Percentiles rank a stretch among this genome's conserved stretches.
Evolutionary conservation across 148 eudicot genomes (phyloP).

Genomic region (Fallopia convolvulus): DNA sequence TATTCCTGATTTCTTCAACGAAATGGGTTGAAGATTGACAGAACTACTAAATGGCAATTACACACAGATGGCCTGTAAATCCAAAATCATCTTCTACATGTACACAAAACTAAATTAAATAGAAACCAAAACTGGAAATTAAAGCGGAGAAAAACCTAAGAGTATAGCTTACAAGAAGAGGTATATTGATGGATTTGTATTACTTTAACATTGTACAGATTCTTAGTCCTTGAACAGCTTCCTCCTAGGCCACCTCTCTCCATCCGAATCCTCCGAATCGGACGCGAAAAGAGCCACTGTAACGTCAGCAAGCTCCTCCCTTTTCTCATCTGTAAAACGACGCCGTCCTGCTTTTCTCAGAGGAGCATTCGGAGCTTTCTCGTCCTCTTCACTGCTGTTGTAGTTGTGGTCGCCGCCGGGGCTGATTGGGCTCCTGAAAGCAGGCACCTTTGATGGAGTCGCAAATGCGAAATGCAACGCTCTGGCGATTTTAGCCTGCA

Average conservation of each 20-base stretch:
- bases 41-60: background rate
- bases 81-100: background rate
- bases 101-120: background rate
- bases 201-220: background rate
- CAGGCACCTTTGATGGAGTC: conserved; percentile 49
- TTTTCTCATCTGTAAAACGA: conserved; percentile 31
- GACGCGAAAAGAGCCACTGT: conserved; percentile 45
- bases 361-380: conserved; percentile 63
- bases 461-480: conserved; percentile 53
- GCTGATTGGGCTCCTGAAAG: conserved; percentile 28
- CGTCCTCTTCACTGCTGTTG: conserved; percentile 15
- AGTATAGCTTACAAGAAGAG: background rate
- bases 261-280: conserved; percentile 19
- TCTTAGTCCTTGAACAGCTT: conserved; percentile 10
- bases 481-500: conserved; percentile 57
- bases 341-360: conserved; percentile 28
- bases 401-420: conserved; percentile 12
- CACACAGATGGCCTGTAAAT: background rate
- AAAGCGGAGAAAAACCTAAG: background rate
- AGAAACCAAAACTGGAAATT: background rate
- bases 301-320: conserved; percentile 22
- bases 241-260: conserved; percentile 26
- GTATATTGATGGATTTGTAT: background rate
- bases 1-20: background rate
- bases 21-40: conserved; percentile 4